Evolutionary conservation across 1,284 basidiomycete genomes (phyloP).

Genomic region (Hortiboletus rubellus): DNA sequence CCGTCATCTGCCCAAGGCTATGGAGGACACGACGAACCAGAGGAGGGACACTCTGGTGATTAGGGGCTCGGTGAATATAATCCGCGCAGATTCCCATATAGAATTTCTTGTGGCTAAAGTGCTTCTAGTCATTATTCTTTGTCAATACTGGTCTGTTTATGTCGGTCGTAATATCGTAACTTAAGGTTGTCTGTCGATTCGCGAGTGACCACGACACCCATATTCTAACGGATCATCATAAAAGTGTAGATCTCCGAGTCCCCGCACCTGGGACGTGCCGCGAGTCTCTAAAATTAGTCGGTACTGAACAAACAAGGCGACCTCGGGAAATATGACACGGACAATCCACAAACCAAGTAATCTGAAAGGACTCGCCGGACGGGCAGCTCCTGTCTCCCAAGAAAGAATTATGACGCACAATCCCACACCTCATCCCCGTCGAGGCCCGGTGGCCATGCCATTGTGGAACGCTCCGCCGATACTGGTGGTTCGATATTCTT

Average conservation of each 20-base stretch:
- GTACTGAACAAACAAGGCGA: constrained; percentile 15
- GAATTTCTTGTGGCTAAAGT: constrained; percentile 39
- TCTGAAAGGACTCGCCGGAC: constrained; percentile 16
- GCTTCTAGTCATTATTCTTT: constrained; percentile 18
- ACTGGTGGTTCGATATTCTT: constrained; percentile 30
- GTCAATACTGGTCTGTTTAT: constrained; percentile 21
- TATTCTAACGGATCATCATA: constrained; percentile 29
- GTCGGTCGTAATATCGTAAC: constrained; percentile 20
- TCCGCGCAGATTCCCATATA: constrained; percentile 32
- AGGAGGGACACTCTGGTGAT: constrained; percentile 39
- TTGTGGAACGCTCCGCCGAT: constrained; percentile 50
- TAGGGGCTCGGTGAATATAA: constrained; percentile 30
- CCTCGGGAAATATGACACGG: constrained; percentile 21
- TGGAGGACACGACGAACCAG: constrained; percentile 45
- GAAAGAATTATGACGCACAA: constrained; percentile 24
- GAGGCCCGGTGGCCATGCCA: constrained; percentile 37
- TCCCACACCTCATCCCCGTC: constrained; percentile 32
- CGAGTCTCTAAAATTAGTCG: constrained; percentile 29
- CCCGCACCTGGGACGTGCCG: constrained; percentile 7
- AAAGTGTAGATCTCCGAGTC: constrained; percentile 31
- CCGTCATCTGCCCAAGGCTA: constrained; percentile 38
- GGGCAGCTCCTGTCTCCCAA: constrained; percentile 22
- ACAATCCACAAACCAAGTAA: constrained; percentile 21
- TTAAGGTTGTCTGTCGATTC: constrained; percentile 20
- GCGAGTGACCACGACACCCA: constrained; percentile 12